Evolutionary conservation across 257 asterid genomes (phyloP).

Genomic region (Thymus mandschuricus): DNA sequence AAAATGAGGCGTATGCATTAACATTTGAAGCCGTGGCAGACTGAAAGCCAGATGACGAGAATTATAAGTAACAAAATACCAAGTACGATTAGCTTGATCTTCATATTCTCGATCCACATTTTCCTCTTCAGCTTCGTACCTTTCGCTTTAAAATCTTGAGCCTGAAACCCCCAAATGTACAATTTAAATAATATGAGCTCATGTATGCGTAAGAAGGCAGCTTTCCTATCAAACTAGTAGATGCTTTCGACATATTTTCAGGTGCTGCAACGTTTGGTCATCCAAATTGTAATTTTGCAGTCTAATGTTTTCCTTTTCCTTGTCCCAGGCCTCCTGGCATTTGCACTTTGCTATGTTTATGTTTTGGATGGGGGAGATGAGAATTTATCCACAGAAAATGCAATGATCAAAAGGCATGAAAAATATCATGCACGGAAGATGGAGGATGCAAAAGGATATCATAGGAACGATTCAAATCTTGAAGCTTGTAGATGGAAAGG

Average conservation of each 20-base stretch:
- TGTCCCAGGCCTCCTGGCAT: too few species aligned
- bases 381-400: too few species aligned
- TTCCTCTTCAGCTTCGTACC: slow-evolving; percentile 54
- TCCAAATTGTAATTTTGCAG: background rate
- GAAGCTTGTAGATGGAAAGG: too few species aligned
- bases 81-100: slow-evolving; percentile 57
- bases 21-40: slow-evolving; percentile 62
- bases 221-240: background rate
- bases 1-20: slow-evolving; percentile 17
- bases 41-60: slow-evolving; percentile 48
- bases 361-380: too few species aligned
- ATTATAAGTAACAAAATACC: slow-evolving; percentile 40
- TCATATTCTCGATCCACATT: slow-evolving; percentile 72
- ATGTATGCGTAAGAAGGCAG: background rate
- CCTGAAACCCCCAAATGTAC: slow-evolving; percentile 41
- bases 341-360: background rate
- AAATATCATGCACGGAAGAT: background rate
- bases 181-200: background rate
- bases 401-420: too few species aligned
- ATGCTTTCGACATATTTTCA: background rate
- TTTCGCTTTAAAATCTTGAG: slow-evolving; percentile 59
- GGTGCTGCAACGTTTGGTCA: too few species aligned
- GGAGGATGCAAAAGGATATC: background rate
- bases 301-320: background rate
- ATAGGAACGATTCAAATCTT: too few species aligned